Evolutionary conservation across 331 rosid species (phyloP), one percentile per base, ranked within the genome.

Genomic region (Quercus phellos): DNA sequence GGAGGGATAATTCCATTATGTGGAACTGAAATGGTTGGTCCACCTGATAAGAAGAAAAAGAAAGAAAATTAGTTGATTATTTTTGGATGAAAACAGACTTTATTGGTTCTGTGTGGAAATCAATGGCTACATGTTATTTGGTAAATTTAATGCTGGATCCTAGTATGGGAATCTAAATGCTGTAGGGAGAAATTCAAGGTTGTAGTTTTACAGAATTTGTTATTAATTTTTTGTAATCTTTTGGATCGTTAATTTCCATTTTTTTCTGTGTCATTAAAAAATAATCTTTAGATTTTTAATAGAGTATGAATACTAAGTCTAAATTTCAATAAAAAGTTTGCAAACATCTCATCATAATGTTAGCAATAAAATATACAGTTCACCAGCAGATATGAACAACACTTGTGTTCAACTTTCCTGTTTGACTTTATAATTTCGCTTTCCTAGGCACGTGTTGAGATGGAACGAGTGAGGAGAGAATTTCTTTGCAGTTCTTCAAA

Each of bases 401-500:
- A 53, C 6, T 73, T 72, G 9, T 67, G 42, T 26, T 59, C 18
- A 72, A n/a, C 74, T 29, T 55, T 21, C 68, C 50, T 71, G 66
- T 30, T 72, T 85, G 79, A 76, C 64, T 55, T 71, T 64, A 26
- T 72, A 2, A 34, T 76, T 54, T 81, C 54, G 76, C 75, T 73
- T 58, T 29, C 51, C 56, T 79, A 95, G 99, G 27, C 89, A 18
- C 98, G 99, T 8, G 87, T 91, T 74, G 97, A 93, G 83, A 85
- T 86, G 88, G 99, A 95, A 85, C 83, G 86, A 67, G 81, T 70
- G 60, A 81, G 87, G 89, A 91, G 97, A 87, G 88, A 91, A 74
- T 83, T 84, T 80, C 85, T 88, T n/a, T 80, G 89, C 85, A 75
- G 86, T 85, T 84, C 90, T 85, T 88, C 90, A 38, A 90, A 76